These are phyloP conservation scores for Podospora australis DNA, from an alignment of 495 filamentous ascomycete genomes.

Conservation along the genomic window DNA sequence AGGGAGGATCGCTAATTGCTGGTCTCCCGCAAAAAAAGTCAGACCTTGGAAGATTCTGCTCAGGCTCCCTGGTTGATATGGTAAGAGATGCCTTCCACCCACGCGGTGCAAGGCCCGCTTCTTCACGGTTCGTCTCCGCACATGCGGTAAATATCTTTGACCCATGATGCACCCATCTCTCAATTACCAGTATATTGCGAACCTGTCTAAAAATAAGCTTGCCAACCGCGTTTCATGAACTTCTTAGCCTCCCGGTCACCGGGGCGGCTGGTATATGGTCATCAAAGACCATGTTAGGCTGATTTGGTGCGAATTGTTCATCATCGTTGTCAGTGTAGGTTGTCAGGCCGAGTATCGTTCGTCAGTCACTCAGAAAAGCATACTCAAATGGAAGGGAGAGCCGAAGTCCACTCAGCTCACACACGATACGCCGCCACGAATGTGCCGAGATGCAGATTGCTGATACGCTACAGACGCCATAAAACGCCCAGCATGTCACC, in stretches of 20 bases:
- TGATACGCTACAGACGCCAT: constrained; percentile 2
- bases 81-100: constrained; percentile 1
- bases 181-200: constrained; percentile 13
- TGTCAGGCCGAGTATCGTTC: too few relatives aligned
- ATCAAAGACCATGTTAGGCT: constrained; percentile 1
- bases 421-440: constrained; percentile 10
- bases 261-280: constrained; percentile 8
- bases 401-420: not conserved
- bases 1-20: not conserved
- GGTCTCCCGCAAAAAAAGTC: not conserved
- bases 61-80: not conserved
- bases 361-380: not conserved
- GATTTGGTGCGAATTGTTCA: not conserved
- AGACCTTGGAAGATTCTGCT: not conserved
- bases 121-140: constrained; percentile 15
- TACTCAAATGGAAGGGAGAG: not conserved
- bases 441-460: constrained; percentile 13
- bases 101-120: not conserved
- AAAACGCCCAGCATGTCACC: not conserved
- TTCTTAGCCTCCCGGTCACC: constrained; percentile 9
- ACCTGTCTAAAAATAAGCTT: constrained; percentile 17
- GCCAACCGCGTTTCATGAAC: not conserved
- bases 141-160: constrained; percentile 12
- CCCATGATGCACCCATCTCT: constrained; percentile 3
- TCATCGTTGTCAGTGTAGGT: not conserved